Conservation (phyloP, 768 basidiomycete species). For the Lactarius indigo region DNA sequence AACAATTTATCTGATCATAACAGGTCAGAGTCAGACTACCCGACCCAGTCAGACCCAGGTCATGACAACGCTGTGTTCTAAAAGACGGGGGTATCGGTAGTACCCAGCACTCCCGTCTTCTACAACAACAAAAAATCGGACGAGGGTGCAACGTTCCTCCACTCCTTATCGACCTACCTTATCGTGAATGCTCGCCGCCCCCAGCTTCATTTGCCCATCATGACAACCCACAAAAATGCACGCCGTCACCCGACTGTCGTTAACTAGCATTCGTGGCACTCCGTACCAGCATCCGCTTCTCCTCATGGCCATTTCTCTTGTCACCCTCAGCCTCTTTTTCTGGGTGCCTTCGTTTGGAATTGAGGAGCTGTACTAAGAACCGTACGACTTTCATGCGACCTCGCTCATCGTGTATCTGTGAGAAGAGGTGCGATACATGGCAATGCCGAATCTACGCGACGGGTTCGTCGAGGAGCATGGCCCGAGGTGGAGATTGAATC, state of each 20-base stretch:
- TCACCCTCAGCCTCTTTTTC: neutral
- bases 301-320: neutral
- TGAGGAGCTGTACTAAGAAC: neutral
- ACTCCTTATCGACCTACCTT: neutral
- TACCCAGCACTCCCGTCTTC: too few species aligned
- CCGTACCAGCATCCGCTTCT: neutral
- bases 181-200: neutral
- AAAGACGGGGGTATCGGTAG: too few species aligned
- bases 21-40: too few species aligned
- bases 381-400: neutral
- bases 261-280: neutral
- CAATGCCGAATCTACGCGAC: neutral
- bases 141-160: neutral
- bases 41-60: too few species aligned
- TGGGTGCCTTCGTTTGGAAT: neutral
- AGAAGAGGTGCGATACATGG: slow-evolving; percentile 7
- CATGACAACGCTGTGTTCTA: too few species aligned
- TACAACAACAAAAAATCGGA: neutral
- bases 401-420: neutral
- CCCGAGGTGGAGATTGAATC: neutral
- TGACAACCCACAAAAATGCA: neutral
- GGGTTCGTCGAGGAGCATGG: neutral
- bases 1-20: too few species aligned
- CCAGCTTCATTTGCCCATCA: neutral
- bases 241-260: neutral